phyloP scores from a whole-genome alignment of 441 rosid genomes.

The Brassica hybrid region DNA sequence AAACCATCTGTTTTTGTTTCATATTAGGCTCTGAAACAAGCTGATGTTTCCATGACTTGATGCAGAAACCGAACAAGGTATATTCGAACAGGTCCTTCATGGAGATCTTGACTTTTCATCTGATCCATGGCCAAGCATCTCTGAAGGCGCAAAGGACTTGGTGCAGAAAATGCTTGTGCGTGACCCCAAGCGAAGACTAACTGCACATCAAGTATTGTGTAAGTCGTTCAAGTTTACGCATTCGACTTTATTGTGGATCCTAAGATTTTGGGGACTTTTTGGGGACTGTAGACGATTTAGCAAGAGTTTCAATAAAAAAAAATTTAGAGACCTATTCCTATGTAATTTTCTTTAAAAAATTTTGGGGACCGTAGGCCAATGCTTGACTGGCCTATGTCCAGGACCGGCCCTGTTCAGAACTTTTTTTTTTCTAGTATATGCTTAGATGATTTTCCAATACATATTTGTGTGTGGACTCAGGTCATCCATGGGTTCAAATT shows the following conservation, averaged over 20 bases:
- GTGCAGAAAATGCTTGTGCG: constrained; percentile 92
- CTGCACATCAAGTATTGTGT: constrained; percentile 96
- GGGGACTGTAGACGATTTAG: no score
- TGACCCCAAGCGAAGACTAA: constrained; percentile 81
- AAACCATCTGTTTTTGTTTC: constrained; percentile 12
- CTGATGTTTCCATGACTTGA: constrained; percentile 13
- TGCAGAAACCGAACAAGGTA: constrained; percentile 85
- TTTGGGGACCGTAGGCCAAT: no score
- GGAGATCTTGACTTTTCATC: constrained; percentile 95
- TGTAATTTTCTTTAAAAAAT: no score
- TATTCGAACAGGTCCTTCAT: constrained; percentile 89
- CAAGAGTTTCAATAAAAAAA: no score
- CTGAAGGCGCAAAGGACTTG: constrained; percentile 92
- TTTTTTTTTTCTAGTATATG: no score
- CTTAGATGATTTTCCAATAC: no score
- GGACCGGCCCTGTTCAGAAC: no score
- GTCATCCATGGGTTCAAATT: constrained; percentile 96
- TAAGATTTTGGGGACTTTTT: no score
- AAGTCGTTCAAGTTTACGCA: constrained; percentile 49
- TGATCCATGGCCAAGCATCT: constrained; percentile 95
- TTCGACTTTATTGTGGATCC: no score
- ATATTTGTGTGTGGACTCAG: constrained; percentile 42
- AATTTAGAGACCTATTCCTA: no score
- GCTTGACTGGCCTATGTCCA: no score
- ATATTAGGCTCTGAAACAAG: not conserved